These are phyloP conservation scores for Scheffersomyces parashehatae DNA, from an alignment of 1,139 yeast genomes.

Conservation along the genomic window DNA sequence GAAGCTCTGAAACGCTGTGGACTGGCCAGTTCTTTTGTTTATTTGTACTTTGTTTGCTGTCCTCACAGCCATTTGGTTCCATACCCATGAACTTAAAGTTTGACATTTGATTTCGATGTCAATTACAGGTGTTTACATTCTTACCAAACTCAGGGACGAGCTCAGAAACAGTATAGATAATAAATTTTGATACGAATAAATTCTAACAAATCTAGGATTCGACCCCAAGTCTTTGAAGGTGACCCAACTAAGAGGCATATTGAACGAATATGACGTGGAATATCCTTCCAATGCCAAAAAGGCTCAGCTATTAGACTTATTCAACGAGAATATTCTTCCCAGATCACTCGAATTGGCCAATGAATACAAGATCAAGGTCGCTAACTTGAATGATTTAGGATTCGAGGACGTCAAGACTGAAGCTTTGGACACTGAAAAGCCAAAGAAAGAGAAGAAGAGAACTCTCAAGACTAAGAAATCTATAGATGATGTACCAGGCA, in stretches of 20 bases:
- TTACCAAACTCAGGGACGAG: too few relatives aligned
- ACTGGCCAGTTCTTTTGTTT: too few relatives aligned
- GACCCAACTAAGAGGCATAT: conserved; percentile 62
- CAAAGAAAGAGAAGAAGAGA: conserved; percentile 15
- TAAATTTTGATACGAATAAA: too few relatives aligned
- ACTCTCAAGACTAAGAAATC: conserved; percentile 1
- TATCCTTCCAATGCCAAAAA: conserved; percentile 67
- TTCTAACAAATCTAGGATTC: conserved; percentile 44
- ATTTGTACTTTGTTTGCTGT: too few relatives aligned
- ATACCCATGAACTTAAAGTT: too few relatives aligned
- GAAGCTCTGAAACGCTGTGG: too few relatives aligned
- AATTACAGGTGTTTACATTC: too few relatives aligned
- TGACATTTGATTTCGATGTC: too few relatives aligned
- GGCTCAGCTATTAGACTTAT: conserved; percentile 54
- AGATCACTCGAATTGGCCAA: conserved; percentile 31
- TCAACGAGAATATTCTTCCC: conserved; percentile 47
- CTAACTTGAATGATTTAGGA: background rate
- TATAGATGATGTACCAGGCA: conserved; percentile 1
- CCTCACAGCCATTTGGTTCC: too few relatives aligned
- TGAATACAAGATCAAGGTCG: conserved; percentile 26
- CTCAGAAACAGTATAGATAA: too few relatives aligned
- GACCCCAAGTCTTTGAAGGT: conserved; percentile 63
- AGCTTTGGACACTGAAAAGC: conserved; percentile 8
- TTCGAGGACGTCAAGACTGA: conserved; percentile 10
- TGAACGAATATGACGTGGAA: conserved; percentile 56